Evolutionary conservation across 495 filamentous ascomycete species (phyloP).

Genomic region (Geoglossum glabrum): DNA sequence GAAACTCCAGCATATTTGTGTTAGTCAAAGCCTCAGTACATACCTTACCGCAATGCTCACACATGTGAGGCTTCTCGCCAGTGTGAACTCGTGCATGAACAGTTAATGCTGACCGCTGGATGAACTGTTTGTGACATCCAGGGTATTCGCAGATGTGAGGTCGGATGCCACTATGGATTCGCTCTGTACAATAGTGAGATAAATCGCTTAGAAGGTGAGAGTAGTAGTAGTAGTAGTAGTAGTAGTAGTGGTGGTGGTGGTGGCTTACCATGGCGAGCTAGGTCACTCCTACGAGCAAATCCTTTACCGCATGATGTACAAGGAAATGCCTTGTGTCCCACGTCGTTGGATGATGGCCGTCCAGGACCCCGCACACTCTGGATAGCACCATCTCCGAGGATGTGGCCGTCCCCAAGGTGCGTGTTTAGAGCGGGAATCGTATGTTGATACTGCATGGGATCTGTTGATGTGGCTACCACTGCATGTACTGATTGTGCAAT

Average conservation of each 20-base stretch:
- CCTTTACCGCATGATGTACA: slow-evolving; percentile 80
- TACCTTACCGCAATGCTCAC: slow-evolving; percentile 93
- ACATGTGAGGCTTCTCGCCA: slow-evolving; percentile 96
- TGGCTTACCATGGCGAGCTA: slow-evolving; percentile 76
- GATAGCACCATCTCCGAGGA: slow-evolving; percentile 20
- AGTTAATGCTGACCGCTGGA: slow-evolving; percentile 91
- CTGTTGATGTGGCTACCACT: slow-evolving; percentile 26
- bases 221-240: no score
- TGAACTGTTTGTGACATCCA: slow-evolving; percentile 87
- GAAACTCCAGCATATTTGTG: not conserved
- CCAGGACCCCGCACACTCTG: slow-evolving; percentile 12
- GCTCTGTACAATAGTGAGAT: slow-evolving; percentile 35
- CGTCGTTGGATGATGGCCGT: slow-evolving; percentile 8
- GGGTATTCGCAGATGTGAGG: slow-evolving; percentile 86
- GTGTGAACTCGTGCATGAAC: slow-evolving; percentile 92
- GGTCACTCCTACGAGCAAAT: slow-evolving; percentile 84
- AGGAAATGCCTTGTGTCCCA: slow-evolving; percentile 54
- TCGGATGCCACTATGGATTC: slow-evolving; percentile 80
- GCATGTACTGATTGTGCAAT: slow-evolving; percentile 26
- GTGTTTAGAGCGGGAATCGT: slow-evolving; percentile 31
- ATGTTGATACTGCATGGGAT: slow-evolving; percentile 35
- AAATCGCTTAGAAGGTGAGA: slow-evolving; percentile 13
- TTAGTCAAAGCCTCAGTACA: slow-evolving; percentile 1
- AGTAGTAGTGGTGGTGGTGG: no score
- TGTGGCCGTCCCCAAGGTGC: slow-evolving; percentile 14